Base-by-base conservation (phyloP, 1,139 yeast genomes). In the Blastobotrys aristatus region DNA sequence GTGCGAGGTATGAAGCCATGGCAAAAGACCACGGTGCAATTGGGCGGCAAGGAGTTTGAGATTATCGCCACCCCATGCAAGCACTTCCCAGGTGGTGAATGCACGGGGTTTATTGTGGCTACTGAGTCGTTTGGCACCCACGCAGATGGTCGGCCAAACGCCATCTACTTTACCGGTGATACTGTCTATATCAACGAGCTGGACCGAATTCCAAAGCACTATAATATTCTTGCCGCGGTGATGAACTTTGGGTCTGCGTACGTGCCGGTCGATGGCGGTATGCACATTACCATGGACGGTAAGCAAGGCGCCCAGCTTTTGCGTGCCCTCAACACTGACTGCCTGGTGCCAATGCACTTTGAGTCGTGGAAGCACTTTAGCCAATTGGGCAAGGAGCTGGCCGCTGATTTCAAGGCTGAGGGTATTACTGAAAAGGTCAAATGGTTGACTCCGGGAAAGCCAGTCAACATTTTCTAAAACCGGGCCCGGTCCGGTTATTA, bases 81-180 rank as follows among this genome's bases (percentile, higher is more conserved):
- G 36, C 44, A 44, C 22, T 17, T 40, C 8, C 47, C 44, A 4
- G 48, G 48, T 6, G 44, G 48, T 2, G 44, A 44, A 29, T 33
- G 37, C 16, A 33, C 22, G 10, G 48, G 48, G 22, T 44, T 44
- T 21, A 33, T 44, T 31, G n/a, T n/a, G n/a, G n/a, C n/a, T n/a
- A n/a, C n/a, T n/a, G n/a, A n/a, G n/a, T n/a, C n/a, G n/a, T n/a
- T n/a, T n/a, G n/a, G n/a, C n/a, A n/a, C n/a, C n/a, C n/a, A n/a
- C n/a, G n/a, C n/a, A n/a, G n/a, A 8, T 26, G 42, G 46, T 4
- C 14, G 10, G n/a, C 43, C 38, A 2, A 44, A 44, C 16, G 43
- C 35, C 10, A 21, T 44, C 13, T 44, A 38, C 14, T 16, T 38
- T n/a, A n/a, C n/a, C n/a, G n/a, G n/a, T n/a, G n/a, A n/a, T n/a